Evolutionary conservation across 2,329 filamentous ascomycete species (phyloP).

Genomic region (Alternaria brassicae): DNA sequence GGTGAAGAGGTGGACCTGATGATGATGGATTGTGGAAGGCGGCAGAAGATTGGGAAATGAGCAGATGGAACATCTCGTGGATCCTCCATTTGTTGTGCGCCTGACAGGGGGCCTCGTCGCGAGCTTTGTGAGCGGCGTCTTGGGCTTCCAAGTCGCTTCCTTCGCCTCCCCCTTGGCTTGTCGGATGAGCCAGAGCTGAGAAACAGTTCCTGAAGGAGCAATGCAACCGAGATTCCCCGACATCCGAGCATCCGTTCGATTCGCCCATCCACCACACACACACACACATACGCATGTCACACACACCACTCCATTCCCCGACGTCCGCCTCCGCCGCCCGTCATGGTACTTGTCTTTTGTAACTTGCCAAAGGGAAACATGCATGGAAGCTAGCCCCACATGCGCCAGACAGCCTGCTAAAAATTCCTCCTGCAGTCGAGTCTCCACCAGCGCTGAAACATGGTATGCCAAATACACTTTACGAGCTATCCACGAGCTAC

Average conservation of each 20-base stretch:
- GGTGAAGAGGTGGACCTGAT: conserved; percentile 13
- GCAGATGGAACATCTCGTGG: conserved; percentile 15
- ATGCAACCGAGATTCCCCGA: conserved; percentile 14
- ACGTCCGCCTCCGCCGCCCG: background rate
- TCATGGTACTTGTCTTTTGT: conserved; percentile 5
- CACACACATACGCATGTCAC: no score
- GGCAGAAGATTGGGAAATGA: conserved; percentile 11
- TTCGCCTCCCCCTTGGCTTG: conserved; percentile 8
- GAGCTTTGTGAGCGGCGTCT: conserved; percentile 4
- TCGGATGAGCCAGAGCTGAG: background rate
- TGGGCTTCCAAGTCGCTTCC: background rate
- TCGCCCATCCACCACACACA: background rate
- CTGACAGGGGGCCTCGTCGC: background rate
- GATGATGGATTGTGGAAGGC: conserved; percentile 10
- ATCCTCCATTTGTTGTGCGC: conserved; percentile 1
- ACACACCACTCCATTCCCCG: background rate
- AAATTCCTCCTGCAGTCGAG: conserved; percentile 2
- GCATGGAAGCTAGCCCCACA: conserved; percentile 13
- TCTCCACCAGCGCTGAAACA: conserved; percentile 12
- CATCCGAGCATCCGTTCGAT: conserved; percentile 9
- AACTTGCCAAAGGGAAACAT: background rate
- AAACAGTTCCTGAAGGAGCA: background rate
- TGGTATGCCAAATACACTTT: conserved; percentile 16
- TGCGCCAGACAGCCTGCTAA: conserved; percentile 7
- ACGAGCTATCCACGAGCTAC: conserved; percentile 2